phyloP scores from a whole-genome alignment of 2,329 filamentous ascomycete genomes.

The Aspergillus puulaauensis region DNA sequence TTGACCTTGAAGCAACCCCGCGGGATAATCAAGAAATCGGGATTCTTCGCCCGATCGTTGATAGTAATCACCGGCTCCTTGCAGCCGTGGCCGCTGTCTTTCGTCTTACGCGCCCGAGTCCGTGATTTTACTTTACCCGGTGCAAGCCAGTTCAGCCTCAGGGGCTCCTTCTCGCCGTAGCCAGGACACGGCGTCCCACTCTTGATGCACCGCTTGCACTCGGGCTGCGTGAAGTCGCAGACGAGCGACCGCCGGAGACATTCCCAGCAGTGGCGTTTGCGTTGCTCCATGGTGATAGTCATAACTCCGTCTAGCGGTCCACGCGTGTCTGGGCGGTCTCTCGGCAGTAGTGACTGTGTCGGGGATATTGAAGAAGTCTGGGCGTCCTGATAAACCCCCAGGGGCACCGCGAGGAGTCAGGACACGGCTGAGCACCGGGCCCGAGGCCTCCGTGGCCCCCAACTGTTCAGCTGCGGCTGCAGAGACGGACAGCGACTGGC shows the following conservation, averaged over 20 bases:
- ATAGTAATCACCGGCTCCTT: too few relatives aligned
- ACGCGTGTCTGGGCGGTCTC: too few relatives aligned
- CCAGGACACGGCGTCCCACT: slow-evolving; percentile 40
- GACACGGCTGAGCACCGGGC: too few relatives aligned
- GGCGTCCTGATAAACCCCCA: too few relatives aligned
- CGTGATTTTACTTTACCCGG: not conserved
- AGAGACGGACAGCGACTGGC: too few relatives aligned
- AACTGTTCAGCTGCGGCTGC: too few relatives aligned
- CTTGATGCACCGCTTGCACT: slow-evolving; percentile 38
- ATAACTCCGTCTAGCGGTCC: too few relatives aligned
- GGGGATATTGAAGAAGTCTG: too few relatives aligned
- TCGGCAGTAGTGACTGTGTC: too few relatives aligned
- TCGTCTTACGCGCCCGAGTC: not conserved
- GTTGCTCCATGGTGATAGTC: not conserved
- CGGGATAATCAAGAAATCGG: not conserved
- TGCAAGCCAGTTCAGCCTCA: slow-evolving; percentile 15
- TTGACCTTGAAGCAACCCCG: not conserved
- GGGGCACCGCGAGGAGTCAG: too few relatives aligned
- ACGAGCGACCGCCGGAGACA: slow-evolving; percentile 42
- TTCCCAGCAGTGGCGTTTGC: slow-evolving; percentile 43
- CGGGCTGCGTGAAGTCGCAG: slow-evolving; percentile 39
- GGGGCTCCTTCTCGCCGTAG: slow-evolving; percentile 41
- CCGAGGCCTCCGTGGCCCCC: too few relatives aligned
- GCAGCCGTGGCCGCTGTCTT: too few relatives aligned
- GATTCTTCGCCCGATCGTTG: not conserved